Percentiles rank a stretch among this genome's conserved stretches.
phyloP scores from a whole-genome alignment of 106 monocot genomes.

The Dioscorea dumetorum region DNA sequence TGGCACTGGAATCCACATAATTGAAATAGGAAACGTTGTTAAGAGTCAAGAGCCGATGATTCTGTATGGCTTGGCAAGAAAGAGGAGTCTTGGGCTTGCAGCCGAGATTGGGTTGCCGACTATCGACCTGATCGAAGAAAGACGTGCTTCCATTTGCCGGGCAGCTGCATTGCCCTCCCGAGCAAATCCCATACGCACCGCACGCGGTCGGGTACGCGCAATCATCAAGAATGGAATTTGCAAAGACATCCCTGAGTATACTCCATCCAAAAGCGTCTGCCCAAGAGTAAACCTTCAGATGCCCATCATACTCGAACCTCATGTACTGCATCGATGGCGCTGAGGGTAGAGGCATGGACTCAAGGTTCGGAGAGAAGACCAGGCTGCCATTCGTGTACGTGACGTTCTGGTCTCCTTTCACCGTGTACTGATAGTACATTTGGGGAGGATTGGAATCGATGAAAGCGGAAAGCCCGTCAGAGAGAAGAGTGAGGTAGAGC shows the following conservation, averaged over 20 bases:
- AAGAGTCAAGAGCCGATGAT: slow-evolving; percentile 20
- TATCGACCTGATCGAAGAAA: slow-evolving; percentile 20
- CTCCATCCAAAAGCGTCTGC: slow-evolving; percentile 8
- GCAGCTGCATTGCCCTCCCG: slow-evolving; percentile 35
- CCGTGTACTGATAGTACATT: slow-evolving; percentile 1
- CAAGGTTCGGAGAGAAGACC: background rate
- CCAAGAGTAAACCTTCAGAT: slow-evolving; percentile 35
- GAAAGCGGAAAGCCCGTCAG: slow-evolving; percentile 9
- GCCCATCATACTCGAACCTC: slow-evolving; percentile 44
- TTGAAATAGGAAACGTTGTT: slow-evolving; percentile 34
- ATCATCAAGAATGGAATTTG: slow-evolving; percentile 4
- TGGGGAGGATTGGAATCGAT: slow-evolving; percentile 23
- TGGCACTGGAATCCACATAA: background rate
- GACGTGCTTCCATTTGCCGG: slow-evolving; percentile 13
- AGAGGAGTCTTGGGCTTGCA: slow-evolving; percentile 22
- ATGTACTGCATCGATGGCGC: slow-evolving; percentile 29
- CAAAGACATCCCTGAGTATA: slow-evolving; percentile 12
- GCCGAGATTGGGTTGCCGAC: slow-evolving; percentile 18
- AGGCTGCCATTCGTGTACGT: slow-evolving; percentile 34
- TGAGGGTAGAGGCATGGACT: slow-evolving; percentile 4
- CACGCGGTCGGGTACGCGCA: slow-evolving; percentile 34
- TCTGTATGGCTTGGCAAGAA: slow-evolving; percentile 9
- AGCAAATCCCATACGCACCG: slow-evolving; percentile 46
- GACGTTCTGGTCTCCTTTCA: slow-evolving; percentile 5
- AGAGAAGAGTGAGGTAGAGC: slow-evolving; percentile 9